Evolutionary conservation across 164 flowering plant genomes (phyloP), one percentile per base, ranked within the genome.

Genomic region (Kingdonia uniflora): DNA sequence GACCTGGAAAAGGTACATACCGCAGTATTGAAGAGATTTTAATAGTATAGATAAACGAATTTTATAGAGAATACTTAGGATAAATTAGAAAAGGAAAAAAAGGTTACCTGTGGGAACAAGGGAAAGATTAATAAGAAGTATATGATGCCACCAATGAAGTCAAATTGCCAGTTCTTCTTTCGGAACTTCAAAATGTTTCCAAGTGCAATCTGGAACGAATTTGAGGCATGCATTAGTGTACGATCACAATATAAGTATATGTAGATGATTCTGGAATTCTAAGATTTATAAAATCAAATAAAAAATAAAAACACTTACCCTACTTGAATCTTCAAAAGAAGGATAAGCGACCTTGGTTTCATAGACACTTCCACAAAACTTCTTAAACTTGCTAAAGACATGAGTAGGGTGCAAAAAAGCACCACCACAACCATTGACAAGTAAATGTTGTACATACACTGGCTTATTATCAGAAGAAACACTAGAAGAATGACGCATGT

Each of bases 341-440:
- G 99, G 99, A 77, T 94, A 94, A 60, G 97, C 82, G 51, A 90
- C 87, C 68, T 85, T 84, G 70, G 63, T 64, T 44, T 87, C 94
- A 58, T 87, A 94, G 2, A 79, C 33, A 54, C 73, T 65, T 42
- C 88, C 97, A 69, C 63, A 73, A 49, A 57, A 64, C 53, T 72
- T 75, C 19, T 74, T 71, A 60, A 94, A 94, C 57, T 78, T 70
- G 56, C 82, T 76, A 63, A 94, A 94, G 46, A 81, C 88, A 66
- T 94, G 99, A 26, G 99, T 94, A 55, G 99, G 99, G 66, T 94
- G 97, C 74, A 94, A 71, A 79, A 94, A 94, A 38, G 99, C 97
- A 53, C 99, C 99, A 62, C 99, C 99, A 68, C 96, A 87, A 46
- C 99, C 99, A 79, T 94, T 94, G 12, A 94, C 99, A 69, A 94